Conservation (phyloP, 2,329 filamentous ascomycete genomes). For the Apiospora saccharicola region DNA sequence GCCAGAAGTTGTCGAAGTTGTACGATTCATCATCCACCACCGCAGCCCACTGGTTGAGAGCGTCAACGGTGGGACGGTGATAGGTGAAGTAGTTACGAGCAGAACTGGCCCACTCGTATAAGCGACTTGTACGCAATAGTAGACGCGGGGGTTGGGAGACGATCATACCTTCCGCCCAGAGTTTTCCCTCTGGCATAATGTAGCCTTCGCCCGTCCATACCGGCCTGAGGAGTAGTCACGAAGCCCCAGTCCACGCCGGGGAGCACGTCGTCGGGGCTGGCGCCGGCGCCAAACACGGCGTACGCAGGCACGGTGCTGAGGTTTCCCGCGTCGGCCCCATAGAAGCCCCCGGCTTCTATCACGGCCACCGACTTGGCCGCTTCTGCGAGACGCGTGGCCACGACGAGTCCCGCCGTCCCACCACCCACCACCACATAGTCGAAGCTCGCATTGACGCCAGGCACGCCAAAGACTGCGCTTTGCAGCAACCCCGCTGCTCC, state of each 20-base stretch:
- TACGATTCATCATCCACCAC: constrained; percentile 22
- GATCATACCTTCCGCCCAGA: constrained; percentile 37
- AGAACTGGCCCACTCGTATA: too few relatives aligned
- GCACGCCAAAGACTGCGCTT: too few relatives aligned
- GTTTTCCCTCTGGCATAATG: constrained; percentile 42
- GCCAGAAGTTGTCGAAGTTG: constrained; percentile 9
- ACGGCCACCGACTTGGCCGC: constrained; percentile 44
- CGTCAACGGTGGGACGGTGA: not conserved
- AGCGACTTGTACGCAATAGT: too few relatives aligned
- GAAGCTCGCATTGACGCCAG: too few relatives aligned
- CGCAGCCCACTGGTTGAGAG: constrained; percentile 22
- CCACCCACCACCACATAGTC: constrained; percentile 45
- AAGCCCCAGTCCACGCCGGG: constrained; percentile 37
- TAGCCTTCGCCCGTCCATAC: not conserved
- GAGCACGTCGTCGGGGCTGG: constrained; percentile 21
- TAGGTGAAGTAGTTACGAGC: not conserved
- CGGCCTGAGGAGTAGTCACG: constrained; percentile 24
- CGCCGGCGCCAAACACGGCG: constrained; percentile 32
- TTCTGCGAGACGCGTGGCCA: constrained; percentile 43
- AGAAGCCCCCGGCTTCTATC: constrained; percentile 47
- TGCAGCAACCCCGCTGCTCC: too few relatives aligned
- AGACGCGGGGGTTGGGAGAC: constrained; percentile 25
- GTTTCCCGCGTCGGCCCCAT: constrained; percentile 38
- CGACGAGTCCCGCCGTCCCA: constrained; percentile 46
- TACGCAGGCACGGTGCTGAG: constrained; percentile 22